Evolutionary conservation across 441 rosid species (phyloP).

Genomic region (Kokia cookei): DNA sequence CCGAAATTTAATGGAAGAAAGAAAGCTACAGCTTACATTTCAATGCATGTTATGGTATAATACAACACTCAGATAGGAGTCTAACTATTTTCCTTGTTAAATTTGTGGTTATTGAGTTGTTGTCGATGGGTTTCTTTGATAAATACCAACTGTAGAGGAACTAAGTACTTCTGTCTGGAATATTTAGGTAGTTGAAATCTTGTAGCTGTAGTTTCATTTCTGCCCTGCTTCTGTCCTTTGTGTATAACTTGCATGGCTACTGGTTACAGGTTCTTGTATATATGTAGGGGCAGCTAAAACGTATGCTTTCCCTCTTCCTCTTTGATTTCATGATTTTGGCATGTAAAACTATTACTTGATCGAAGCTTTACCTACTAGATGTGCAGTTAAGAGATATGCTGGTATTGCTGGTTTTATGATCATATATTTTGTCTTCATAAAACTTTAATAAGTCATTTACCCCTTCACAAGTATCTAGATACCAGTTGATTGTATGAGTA

Average conservation of each 20-base stretch:
- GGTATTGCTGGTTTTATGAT: neutral
- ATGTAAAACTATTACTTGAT: neutral
- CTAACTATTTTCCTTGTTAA: neutral
- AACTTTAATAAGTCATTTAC: neutral
- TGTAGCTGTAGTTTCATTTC: neutral
- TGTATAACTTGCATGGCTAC: neutral
- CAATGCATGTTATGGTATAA: neutral
- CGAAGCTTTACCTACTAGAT: neutral
- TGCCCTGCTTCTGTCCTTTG: neutral
- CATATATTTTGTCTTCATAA: neutral
- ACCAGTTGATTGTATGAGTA: neutral
- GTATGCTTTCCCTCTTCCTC: neutral
- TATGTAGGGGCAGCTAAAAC: neutral
- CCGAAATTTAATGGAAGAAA: neutral
- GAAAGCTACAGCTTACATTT: neutral
- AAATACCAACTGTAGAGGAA: neutral
- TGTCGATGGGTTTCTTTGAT: neutral
- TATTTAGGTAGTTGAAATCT: neutral
- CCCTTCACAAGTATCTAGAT: neutral
- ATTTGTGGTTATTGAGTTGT: neutral
- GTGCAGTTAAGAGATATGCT: neutral
- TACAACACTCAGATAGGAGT: neutral
- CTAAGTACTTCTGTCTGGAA: neutral
- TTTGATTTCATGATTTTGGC: neutral
- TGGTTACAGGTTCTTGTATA: neutral